phyloP scores from a whole-genome alignment of 257 asterid genomes.

The Solanum sejunctum region DNA sequence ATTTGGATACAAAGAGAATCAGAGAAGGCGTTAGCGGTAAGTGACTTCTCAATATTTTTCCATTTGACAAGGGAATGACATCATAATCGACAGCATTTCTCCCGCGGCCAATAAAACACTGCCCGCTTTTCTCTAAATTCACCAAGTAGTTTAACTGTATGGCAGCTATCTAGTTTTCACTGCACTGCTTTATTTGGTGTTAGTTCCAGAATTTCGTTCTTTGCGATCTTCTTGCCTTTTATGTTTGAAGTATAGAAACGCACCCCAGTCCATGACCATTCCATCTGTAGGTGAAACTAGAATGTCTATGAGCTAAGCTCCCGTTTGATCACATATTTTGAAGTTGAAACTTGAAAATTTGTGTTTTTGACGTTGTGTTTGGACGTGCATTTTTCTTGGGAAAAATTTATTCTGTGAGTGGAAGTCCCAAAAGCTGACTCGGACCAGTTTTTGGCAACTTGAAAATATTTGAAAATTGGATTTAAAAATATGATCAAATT shows the following conservation, averaged over 20 bases:
- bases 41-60: not conserved
- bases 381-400: too few species aligned
- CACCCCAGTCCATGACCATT: not conserved
- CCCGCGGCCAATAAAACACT: not conserved
- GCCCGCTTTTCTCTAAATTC: not conserved
- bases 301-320: not conserved
- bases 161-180: not conserved
- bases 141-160: not conserved
- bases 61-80: not conserved
- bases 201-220: not conserved
- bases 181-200: not conserved
- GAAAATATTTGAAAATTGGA: too few species aligned
- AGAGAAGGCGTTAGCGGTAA: constrained; percentile 62
- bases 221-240: not conserved
- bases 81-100: not conserved
- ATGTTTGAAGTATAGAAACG: not conserved
- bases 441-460: too few species aligned
- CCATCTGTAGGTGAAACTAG: not conserved
- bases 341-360: too few species aligned
- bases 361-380: too few species aligned
- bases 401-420: too few species aligned
- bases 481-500: too few species aligned
- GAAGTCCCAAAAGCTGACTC: too few species aligned
- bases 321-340: too few species aligned
- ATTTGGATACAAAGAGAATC: constrained; percentile 88